Percentiles rank a stretch among this genome's conserved stretches.
These are phyloP conservation scores for Polyplosphaeria fusca DNA, from an alignment of 495 filamentous ascomycete genomes.

Conservation along the genomic window DNA sequence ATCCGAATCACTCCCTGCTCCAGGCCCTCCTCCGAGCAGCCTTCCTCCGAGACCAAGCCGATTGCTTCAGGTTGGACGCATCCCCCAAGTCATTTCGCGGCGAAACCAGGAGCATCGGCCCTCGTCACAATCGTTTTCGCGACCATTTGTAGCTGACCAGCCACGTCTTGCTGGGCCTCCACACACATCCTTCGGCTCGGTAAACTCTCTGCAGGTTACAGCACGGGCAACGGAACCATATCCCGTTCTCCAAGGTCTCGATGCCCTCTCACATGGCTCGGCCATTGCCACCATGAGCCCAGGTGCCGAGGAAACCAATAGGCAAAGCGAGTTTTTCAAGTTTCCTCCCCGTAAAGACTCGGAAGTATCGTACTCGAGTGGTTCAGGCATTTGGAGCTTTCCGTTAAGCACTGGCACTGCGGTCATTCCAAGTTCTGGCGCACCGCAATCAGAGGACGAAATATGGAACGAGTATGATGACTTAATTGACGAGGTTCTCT, in stretches of 20 bases:
- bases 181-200: slow-evolving; percentile 20
- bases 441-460: slow-evolving; percentile 72
- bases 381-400: slow-evolving; percentile 59
- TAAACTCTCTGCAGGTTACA: slow-evolving; percentile 8
- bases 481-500: slow-evolving; percentile 69
- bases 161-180: slow-evolving; percentile 41
- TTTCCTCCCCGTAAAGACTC: slow-evolving; percentile 73
- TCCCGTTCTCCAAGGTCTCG: slow-evolving; percentile 28
- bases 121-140: slow-evolving; percentile 78
- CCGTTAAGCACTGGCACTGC: slow-evolving; percentile 54
- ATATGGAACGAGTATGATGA: slow-evolving; percentile 96
- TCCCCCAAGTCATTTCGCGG: slow-evolving; percentile 77
- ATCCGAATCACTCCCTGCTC: slow-evolving; percentile 21
- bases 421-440: slow-evolving; percentile 55
- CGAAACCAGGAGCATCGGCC: slow-evolving; percentile 65
- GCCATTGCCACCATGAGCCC: slow-evolving; percentile 31
- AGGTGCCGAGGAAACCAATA: slow-evolving; percentile 19
- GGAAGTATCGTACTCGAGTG: slow-evolving; percentile 63
- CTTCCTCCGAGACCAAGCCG: slow-evolving; percentile 40
- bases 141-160: slow-evolving; percentile 61
- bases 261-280: slow-evolving; percentile 20
- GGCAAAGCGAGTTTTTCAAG: slow-evolving; percentile 59
- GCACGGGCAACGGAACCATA: slow-evolving; percentile 24
- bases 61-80: slow-evolving; percentile 81
- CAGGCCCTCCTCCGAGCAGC: slow-evolving; percentile 37